Conservation (phyloP, 352 stramenopile genomes). For the Pythium myriotylum region DNA sequence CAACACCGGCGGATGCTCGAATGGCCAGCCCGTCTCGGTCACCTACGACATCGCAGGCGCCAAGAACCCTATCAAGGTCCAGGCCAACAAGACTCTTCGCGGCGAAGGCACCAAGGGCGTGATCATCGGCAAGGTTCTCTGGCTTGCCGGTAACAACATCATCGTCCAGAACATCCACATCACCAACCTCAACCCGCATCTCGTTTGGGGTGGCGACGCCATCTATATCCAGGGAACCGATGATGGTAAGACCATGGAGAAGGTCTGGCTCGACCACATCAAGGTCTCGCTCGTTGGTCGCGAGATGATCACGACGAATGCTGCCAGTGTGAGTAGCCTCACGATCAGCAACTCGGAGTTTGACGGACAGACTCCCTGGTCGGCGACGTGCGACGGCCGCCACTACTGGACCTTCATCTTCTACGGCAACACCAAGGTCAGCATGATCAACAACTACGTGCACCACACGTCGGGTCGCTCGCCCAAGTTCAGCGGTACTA, state of each 20-base stretch:
- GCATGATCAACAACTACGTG: constrained; percentile 46
- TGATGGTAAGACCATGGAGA: constrained; percentile 26
- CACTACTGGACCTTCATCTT: constrained; percentile 58
- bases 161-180: constrained; percentile 66
- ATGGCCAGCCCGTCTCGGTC: constrained; percentile 40
- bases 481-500: constrained; percentile 39
- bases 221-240: constrained; percentile 31
- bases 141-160: constrained; percentile 42
- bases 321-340: constrained; percentile 33
- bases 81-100: constrained; percentile 47
- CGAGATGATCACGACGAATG: constrained; percentile 46
- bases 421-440: constrained; percentile 41
- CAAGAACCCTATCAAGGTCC: constrained; percentile 33
- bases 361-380: constrained; percentile 46
- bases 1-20: constrained; percentile 50
- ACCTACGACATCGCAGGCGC: constrained; percentile 47
- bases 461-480: constrained; percentile 46
- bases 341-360: constrained; percentile 64
- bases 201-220: constrained; percentile 38
- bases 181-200: constrained; percentile 51
- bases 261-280: constrained; percentile 56
- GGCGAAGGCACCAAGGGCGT: constrained; percentile 38
- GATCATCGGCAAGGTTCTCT: constrained; percentile 46
- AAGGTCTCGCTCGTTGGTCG: constrained; percentile 39
- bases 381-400: constrained; percentile 44